These are phyloP conservation scores for Macrocystidia cucumis DNA, from an alignment of 1,284 basidiomycete genomes.

Conservation along the genomic window DNA sequence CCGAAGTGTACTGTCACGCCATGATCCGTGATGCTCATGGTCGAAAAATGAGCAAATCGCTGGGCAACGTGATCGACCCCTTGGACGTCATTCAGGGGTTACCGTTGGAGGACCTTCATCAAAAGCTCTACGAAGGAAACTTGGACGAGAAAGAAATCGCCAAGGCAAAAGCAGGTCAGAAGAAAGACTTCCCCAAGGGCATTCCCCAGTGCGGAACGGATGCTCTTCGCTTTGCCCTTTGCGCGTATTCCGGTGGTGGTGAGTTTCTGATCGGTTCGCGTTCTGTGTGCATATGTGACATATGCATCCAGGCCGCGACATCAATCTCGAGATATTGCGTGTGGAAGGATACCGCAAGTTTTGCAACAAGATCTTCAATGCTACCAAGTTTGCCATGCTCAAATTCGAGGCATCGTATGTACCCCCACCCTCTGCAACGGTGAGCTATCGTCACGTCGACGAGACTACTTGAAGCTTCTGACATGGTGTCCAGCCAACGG, in stretches of 20 bases:
- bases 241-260: conserved; percentile 91
- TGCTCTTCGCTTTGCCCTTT: conserved; percentile 91
- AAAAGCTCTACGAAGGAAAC: conserved; percentile 88
- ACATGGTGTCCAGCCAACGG: conserved; percentile 56
- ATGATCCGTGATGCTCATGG: conserved; percentile 99
- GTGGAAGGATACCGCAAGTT: conserved; percentile 99
- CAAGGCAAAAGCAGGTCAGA: conserved; percentile 93
- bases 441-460: conserved; percentile 19
- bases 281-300: conserved; percentile 1
- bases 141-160: conserved; percentile 90
- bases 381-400: conserved; percentile 97
- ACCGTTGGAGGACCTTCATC: conserved; percentile 77
- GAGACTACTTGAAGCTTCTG: conserved; percentile 8
- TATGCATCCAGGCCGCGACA: conserved; percentile 68
- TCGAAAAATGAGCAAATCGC: conserved; percentile 97
- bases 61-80: conserved; percentile 98
- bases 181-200: conserved; percentile 98
- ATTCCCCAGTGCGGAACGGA: conserved; percentile 99
- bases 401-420: conserved; percentile 83
- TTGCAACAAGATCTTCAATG: conserved; percentile 99
- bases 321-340: conserved; percentile 92
- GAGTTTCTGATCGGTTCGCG: conserved; percentile 12
- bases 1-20: conserved; percentile 97
- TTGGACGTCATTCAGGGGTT: conserved; percentile 93
- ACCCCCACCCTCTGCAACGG: conserved; percentile 65